Conservation (phyloP, 1,139 yeast genomes). For the Groenewaldozyma auringiensis region DNA sequence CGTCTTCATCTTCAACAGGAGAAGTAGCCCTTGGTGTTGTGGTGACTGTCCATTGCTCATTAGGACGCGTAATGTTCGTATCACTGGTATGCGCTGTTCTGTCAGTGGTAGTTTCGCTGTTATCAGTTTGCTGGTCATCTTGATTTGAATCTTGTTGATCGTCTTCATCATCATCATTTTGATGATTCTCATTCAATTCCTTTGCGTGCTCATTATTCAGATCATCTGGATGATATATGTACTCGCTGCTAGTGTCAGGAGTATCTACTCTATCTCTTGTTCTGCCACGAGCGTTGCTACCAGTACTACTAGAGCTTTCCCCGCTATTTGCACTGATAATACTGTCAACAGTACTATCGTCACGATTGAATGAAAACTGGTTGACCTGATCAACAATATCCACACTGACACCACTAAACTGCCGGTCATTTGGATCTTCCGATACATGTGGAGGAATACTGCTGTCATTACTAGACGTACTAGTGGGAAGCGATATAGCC, state of each 20-base stretch:
- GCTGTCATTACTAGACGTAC: background rate
- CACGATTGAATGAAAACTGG: background rate
- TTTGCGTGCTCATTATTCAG: background rate
- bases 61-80: background rate
- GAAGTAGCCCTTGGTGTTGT: slow-evolving; percentile 1
- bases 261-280: background rate
- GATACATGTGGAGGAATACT: background rate
- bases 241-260: too few species aligned
- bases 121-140: too few species aligned
- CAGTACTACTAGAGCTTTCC: background rate
- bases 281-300: background rate
- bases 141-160: background rate
- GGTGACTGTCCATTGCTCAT: background rate
- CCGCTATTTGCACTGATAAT: background rate
- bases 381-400: slow-evolving; percentile 16
- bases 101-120: background rate
- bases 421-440: slow-evolving; percentile 6
- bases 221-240: background rate
- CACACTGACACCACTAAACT: slow-evolving; percentile 13
- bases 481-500: background rate
- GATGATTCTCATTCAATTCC: too few species aligned
- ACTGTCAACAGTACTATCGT: background rate
- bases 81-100: background rate
- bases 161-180: background rate
- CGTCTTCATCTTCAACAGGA: slow-evolving; percentile 5